phyloP scores from a whole-genome alignment of 1,284 basidiomycete species.

The Apiotrichum gamsii region DNA sequence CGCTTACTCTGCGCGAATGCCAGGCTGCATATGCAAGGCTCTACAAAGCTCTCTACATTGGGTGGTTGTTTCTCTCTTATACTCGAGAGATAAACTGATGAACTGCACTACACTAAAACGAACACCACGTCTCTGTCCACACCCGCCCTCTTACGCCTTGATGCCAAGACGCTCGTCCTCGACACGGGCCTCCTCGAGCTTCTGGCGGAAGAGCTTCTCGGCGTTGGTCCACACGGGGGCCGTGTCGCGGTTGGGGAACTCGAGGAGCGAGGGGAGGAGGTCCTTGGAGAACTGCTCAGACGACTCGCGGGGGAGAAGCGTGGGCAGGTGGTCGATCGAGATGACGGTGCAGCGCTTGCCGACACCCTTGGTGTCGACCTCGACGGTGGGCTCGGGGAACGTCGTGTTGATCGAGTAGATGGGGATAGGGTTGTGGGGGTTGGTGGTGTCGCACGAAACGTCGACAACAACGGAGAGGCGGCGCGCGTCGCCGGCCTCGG shows the following conservation, averaged over 20 bases:
- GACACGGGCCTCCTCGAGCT: conserved; percentile 54
- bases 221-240: conserved; percentile 87
- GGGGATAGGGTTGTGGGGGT: conserved; percentile 96
- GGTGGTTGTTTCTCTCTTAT: no score
- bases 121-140: no score
- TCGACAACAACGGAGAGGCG: conserved; percentile 83
- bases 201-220: conserved; percentile 74
- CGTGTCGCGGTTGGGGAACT: conserved; percentile 61
- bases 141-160: conserved; percentile 21
- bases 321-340: conserved; percentile 97
- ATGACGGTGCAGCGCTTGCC: conserved; percentile 63
- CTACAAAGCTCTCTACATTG: no score
- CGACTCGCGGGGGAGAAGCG: conserved; percentile 82
- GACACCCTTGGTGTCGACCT: conserved; percentile 66
- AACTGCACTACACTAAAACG: no score
- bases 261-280: conserved; percentile 74
- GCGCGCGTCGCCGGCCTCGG: conserved; percentile 62
- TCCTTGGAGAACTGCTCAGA: conserved; percentile 93
- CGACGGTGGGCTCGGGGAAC: conserved; percentile 86
- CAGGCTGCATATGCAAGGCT: no score
- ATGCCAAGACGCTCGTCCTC: conserved; percentile 41
- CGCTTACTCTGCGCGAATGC: no score
- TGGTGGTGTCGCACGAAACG: conserved; percentile 98
- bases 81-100: no score
- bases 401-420: conserved; percentile 95